Conservation (phyloP, 495 filamentous ascomycete species). For the Chaetomium fimeti region DNA sequence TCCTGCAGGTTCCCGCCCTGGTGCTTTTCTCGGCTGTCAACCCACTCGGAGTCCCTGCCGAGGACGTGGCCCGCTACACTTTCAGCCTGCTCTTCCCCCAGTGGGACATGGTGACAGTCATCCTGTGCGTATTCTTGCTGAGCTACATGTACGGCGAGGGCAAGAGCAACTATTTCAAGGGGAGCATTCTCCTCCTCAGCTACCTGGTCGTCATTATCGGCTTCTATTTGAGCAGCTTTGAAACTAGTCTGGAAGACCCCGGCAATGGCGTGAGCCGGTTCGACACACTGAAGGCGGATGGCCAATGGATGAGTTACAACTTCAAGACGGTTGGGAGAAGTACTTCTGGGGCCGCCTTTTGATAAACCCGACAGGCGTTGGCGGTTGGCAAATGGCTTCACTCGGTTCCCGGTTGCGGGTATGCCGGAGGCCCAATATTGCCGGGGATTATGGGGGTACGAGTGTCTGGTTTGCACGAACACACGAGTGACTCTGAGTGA, state of each 20-base stretch:
- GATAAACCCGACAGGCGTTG: conserved; percentile 1
- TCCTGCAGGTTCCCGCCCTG: conserved; percentile 92
- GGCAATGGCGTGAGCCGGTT: conserved; percentile 64
- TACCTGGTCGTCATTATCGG: conserved; percentile 91
- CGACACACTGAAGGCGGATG: conserved; percentile 60
- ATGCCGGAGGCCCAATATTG: neutral
- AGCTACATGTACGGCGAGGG: conserved; percentile 98
- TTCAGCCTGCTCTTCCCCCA: conserved; percentile 97
- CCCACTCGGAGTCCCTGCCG: conserved; percentile 37
- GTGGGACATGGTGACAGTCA: conserved; percentile 98
- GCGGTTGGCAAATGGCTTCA: neutral
- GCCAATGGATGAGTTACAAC: conserved; percentile 46
- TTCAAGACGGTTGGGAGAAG: conserved; percentile 53
- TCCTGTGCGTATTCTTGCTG: conserved; percentile 93
- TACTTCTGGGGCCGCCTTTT: conserved; percentile 39
- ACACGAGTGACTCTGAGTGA: too few species aligned
- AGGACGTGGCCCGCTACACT: conserved; percentile 68
- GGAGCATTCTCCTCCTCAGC: conserved; percentile 87
- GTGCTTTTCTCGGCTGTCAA: conserved; percentile 80
- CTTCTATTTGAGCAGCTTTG: conserved; percentile 83
- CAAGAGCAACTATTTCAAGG: conserved; percentile 92
- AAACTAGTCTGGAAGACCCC: conserved; percentile 56
- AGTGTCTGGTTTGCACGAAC: too few species aligned
- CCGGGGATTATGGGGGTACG: too few species aligned
- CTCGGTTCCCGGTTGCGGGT: neutral